Evolutionary conservation across 208 protist genomes (phyloP).

Genomic region (Acanthamoeba triangularis): DNA sequence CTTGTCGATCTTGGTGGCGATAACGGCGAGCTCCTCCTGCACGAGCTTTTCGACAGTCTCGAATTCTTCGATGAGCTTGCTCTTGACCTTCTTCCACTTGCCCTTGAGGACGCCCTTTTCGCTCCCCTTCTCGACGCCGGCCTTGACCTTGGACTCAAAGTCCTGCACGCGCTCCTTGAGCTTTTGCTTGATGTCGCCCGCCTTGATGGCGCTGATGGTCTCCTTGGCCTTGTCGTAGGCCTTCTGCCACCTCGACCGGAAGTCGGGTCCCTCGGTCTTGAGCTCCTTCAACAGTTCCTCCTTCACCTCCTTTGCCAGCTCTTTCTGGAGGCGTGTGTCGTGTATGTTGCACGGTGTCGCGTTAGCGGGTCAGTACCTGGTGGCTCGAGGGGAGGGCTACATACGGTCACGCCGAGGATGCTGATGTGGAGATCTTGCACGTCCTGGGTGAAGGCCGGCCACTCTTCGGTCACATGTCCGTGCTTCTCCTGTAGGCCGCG

Average conservation of each 20-base stretch:
- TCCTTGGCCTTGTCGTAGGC: neutral
- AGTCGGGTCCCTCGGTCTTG: conserved; percentile 3
- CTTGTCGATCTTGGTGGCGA: conserved; percentile 27
- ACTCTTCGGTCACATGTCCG: conserved; percentile 27
- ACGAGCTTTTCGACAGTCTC: neutral
- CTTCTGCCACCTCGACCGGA: neutral
- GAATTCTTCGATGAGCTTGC: conserved; percentile 1
- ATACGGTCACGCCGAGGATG: neutral
- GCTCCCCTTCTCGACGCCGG: neutral
- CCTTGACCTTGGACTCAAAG: neutral
- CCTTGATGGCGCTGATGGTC: neutral
- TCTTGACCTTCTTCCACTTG: conserved; percentile 41
- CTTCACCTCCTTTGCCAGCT: neutral
- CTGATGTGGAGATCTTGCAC: neutral
- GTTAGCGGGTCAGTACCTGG: neutral
- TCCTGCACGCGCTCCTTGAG: neutral
- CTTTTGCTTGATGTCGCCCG: conserved; percentile 10
- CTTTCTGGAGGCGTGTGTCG: neutral
- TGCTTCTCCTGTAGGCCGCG: neutral
- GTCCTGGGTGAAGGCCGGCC: neutral
- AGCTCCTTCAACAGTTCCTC: neutral
- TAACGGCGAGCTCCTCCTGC: neutral
- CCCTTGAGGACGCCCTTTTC: neutral
- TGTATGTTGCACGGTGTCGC: neutral
- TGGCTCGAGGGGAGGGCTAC: neutral